Evolutionary conservation across 2,329 filamentous ascomycete species (phyloP), one percentile per base, ranked within the genome.

Genomic region (Xenosphaeropsis pyriputrescens): DNA sequence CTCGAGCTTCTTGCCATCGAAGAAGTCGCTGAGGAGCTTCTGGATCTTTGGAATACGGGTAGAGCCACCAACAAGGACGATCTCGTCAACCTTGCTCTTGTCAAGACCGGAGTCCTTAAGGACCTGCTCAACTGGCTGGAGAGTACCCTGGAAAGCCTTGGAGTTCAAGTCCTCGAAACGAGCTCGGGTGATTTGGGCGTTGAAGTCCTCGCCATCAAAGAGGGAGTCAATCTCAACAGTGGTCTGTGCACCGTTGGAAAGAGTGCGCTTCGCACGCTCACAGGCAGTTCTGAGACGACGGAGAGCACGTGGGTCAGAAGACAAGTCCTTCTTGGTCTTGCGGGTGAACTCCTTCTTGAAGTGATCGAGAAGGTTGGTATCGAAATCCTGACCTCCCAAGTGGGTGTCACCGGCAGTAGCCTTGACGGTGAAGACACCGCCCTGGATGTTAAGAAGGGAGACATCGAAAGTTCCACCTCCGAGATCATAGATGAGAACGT

Each of bases 401-500:
- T 95, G 88, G 57, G 86, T 95, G 58, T 98, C 89, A 77, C 91
- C 91, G 57, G 89, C 88, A 43, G 91, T 96, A 45, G 89, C 88
- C 78, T 93, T 93, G 63, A 96, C 91, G 48, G 89, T 94, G 76
- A 98, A 98, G 57, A 98, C 91, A 74, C 91, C 91, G 60, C 89
- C 88, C 70, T 96, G 86, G 62, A 98, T 96, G 75, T 94, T 89
- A 34, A 98, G 77, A 51, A 96, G 85, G 47, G 91, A 96, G 18
- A 98, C 91, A 95, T 98, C 91, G 68, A 98, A 98, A 63, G 91
- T 98, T 76, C 91, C 91, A 76, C 91, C 91, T 76, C 91, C 91
- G 47, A 98, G 80, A 79, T 98, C 91, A 74, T 96, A 98, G 72
- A 98, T 96, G 52, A 98, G 76, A 57, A 98, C 89, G 62, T 96